These are phyloP conservation scores for Talaromyces wortmannii DNA, from an alignment of 495 filamentous ascomycete species.

Conservation along the genomic window DNA sequence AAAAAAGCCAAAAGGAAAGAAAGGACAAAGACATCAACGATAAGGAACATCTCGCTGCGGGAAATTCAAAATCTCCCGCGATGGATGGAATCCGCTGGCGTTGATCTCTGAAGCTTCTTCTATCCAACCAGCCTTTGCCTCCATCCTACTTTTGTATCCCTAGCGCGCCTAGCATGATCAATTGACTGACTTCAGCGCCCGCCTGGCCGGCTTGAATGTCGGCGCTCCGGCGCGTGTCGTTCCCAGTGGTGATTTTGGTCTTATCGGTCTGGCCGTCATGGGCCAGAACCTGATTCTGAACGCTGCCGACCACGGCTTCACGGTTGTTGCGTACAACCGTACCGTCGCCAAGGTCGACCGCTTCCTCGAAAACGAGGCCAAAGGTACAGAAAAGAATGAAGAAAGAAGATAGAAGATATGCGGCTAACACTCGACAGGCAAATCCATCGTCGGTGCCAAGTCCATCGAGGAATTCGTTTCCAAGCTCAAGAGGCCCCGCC, in stretches of 20 bases:
- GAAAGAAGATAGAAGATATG: conserved; percentile 2
- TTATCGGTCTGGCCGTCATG: conserved; percentile 99
- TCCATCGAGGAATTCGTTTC: conserved; percentile 86
- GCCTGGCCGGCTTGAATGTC: conserved; percentile 79
- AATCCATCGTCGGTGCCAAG: conserved; percentile 88
- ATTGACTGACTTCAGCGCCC: conserved; percentile 69
- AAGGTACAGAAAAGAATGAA: conserved; percentile 48
- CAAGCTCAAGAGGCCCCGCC: conserved; percentile 94
- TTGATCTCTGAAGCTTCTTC: background rate
- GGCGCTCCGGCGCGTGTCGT: conserved; percentile 51
- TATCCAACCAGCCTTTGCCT: background rate
- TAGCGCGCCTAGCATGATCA: conserved; percentile 25
- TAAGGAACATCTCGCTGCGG: background rate
- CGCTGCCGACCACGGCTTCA: conserved; percentile 93
- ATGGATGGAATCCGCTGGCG: too few relatives aligned
- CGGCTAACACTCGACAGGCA: conserved; percentile 47
- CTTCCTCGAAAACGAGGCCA: conserved; percentile 90
- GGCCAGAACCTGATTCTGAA: conserved; percentile 98
- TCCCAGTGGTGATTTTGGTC: conserved; percentile 82
- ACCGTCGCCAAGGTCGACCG: conserved; percentile 95
- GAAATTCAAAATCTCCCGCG: background rate
- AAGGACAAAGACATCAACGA: background rate
- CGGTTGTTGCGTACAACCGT: conserved; percentile 94
- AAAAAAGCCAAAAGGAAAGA: background rate
- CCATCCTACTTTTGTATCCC: background rate